Evolutionary conservation across 169 alveolate genomes (phyloP).

Genomic region (Cryptosporidium baileyi): DNA sequence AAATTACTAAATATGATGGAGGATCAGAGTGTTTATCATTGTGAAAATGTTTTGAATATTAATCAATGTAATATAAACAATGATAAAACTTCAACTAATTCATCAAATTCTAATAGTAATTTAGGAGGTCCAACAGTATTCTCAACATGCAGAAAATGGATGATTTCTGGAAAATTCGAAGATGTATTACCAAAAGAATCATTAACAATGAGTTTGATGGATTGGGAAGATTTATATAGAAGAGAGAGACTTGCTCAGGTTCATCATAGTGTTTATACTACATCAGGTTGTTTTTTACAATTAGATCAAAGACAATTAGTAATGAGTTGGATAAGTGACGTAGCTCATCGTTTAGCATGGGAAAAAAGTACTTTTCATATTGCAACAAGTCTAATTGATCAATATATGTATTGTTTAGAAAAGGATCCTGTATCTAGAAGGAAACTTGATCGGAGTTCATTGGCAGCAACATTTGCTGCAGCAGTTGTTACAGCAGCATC

Average conservation of each 20-base stretch:
- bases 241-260: slow-evolving; percentile 57
- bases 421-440: slow-evolving; percentile 42
- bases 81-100: background rate
- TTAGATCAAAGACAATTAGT: slow-evolving; percentile 53
- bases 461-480: slow-evolving; percentile 63
- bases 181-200: slow-evolving; percentile 59
- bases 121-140: slow-evolving; percentile 39
- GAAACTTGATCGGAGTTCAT: slow-evolving; percentile 33
- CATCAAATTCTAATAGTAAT: background rate
- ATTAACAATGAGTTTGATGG: slow-evolving; percentile 41
- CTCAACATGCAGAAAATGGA: slow-evolving; percentile 55
- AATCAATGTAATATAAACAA: background rate
- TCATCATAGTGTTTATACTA: slow-evolving; percentile 46
- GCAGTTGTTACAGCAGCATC: slow-evolving; percentile 66
- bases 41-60: background rate
- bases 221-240: slow-evolving; percentile 67
- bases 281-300: slow-evolving; percentile 43
- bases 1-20: too few species aligned
- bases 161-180: slow-evolving; percentile 51
- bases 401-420: slow-evolving; percentile 43
- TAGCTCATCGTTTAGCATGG: slow-evolving; percentile 63
- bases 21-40: background rate
- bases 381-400: slow-evolving; percentile 47
- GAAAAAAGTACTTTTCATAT: slow-evolving; percentile 56
- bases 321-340: slow-evolving; percentile 66